A percentile compares a stretch with the other conserved stretches of the same genome.
These are phyloP conservation scores for Porcisia deanei DNA, from an alignment of 208 protist genomes.

Conservation along the genomic window DNA sequence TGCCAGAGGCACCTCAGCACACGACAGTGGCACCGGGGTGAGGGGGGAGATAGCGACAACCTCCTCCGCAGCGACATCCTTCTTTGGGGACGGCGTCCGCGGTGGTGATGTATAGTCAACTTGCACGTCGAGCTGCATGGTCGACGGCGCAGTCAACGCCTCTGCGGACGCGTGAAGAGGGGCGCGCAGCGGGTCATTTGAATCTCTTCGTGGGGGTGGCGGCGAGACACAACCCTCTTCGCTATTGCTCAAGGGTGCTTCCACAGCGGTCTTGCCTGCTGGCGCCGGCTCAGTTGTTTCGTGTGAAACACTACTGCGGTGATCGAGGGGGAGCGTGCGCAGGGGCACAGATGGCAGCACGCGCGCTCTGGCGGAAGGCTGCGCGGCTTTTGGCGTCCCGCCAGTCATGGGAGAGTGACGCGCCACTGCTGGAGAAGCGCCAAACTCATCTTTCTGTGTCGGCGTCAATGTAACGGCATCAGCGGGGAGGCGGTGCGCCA, in stretches of 20 bases:
- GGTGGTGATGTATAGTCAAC: background rate
- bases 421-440: background rate
- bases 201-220: background rate
- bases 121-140: background rate
- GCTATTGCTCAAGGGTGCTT: background rate
- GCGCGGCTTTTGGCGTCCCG: background rate
- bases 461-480: background rate
- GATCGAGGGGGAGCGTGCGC: slow-evolving; percentile 2
- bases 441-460: background rate
- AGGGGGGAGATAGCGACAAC: slow-evolving; percentile 20
- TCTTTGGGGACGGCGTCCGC: background rate
- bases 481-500: background rate
- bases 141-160: background rate
- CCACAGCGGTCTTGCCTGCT: background rate
- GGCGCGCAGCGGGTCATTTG: background rate
- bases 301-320: background rate
- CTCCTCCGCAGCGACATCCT: background rate
- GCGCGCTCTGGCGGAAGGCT: background rate
- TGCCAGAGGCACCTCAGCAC: background rate
- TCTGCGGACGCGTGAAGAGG: background rate
- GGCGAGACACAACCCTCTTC: background rate
- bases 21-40: slow-evolving; percentile 5
- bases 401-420: slow-evolving; percentile 2
- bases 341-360: slow-evolving; percentile 24
- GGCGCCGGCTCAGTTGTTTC: background rate